Conservation (phyloP, 257 asterid species). For the Primulina eburnea region DNA sequence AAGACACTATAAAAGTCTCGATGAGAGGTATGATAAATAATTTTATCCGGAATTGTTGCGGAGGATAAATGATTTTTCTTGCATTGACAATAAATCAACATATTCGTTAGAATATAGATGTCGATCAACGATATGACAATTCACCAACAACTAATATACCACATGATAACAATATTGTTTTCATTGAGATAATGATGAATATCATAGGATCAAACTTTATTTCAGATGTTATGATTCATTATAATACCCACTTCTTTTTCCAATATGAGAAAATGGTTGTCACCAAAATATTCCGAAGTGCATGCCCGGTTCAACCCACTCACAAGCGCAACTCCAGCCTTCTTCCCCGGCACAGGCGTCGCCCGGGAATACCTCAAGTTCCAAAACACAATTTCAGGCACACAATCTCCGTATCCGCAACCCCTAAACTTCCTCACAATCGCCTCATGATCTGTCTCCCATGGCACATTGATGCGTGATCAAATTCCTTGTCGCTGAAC, state of each 20-base stretch:
- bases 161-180: no score
- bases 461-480: conserved; percentile 21
- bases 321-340: conserved; percentile 41
- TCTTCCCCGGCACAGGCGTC: conserved; percentile 35
- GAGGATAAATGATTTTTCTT: no score
- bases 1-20: no score
- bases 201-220: no score
- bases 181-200: no score
- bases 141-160: no score
- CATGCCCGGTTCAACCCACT: conserved; percentile 26
- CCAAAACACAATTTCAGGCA: conserved; percentile 59
- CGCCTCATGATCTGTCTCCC: conserved; percentile 49
- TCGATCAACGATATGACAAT: no score
- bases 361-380: conserved; percentile 45
- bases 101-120: no score
- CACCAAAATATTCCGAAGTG: background rate
- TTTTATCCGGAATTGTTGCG: no score
- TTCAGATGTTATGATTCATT: background rate
- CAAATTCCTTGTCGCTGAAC: conserved; percentile 46
- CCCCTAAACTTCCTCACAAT: conserved; percentile 38
- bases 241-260: background rate
- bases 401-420: conserved; percentile 33
- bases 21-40: no score
- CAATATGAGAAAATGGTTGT: conserved; percentile 8
- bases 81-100: no score